Evolutionary conservation across 257 asterid species (phyloP).

Genomic region (Penstemon eatonii): DNA sequence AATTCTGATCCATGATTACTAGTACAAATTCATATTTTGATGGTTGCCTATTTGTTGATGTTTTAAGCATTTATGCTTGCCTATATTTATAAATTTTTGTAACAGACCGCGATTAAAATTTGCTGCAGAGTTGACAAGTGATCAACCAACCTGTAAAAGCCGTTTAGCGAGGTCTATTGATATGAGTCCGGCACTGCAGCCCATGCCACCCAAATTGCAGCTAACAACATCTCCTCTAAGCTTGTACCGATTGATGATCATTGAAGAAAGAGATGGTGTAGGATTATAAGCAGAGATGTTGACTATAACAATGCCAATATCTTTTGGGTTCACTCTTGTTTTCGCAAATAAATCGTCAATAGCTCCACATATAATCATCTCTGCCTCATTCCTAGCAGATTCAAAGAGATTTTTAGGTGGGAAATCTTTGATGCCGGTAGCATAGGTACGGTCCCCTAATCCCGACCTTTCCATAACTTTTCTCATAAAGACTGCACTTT

Average conservation of each 20-base stretch:
- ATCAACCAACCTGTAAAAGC: conserved; percentile 41
- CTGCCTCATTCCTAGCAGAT: conserved; percentile 43
- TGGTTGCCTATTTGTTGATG: too few relatives aligned
- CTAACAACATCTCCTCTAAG: conserved; percentile 49
- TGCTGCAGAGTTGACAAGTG: too few relatives aligned
- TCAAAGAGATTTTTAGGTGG: conserved; percentile 33
- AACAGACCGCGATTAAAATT: too few relatives aligned
- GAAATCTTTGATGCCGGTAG: conserved; percentile 25
- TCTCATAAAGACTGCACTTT: conserved; percentile 31
- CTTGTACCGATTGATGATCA: conserved; percentile 57
- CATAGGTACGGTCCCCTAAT: conserved; percentile 39
- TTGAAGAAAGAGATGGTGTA: conserved; percentile 52
- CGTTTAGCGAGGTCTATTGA: conserved; percentile 53
- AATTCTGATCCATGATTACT: too few relatives aligned
- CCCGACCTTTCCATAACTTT: conserved; percentile 47
- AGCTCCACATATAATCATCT: conserved; percentile 46
- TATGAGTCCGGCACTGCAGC: conserved; percentile 57
- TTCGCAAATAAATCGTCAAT: conserved; percentile 47
- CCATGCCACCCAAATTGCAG: conserved; percentile 63
- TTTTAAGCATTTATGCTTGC: background rate
- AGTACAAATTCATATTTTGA: too few relatives aligned
- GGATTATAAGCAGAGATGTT: conserved; percentile 50
- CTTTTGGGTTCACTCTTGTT: conserved; percentile 40
- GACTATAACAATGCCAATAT: conserved; percentile 53
- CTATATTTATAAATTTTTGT: background rate